A percentile compares a stretch with the other conserved stretches of the same genome.
These are phyloP conservation scores for Gloeopeniophorella convolvens DNA, from an alignment of 768 basidiomycete species.

Conservation along the genomic window DNA sequence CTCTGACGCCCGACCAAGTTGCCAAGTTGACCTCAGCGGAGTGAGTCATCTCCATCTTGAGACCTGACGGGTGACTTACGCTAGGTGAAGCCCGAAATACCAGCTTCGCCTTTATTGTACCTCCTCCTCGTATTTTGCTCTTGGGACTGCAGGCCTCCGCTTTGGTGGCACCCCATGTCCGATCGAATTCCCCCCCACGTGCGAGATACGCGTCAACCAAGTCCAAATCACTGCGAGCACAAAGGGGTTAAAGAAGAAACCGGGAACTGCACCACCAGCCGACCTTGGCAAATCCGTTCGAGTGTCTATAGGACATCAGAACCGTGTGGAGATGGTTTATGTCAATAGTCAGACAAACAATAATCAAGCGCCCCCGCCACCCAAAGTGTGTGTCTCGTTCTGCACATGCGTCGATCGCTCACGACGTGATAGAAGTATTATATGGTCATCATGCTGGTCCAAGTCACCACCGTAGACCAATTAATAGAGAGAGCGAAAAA, in stretches of 20 bases:
- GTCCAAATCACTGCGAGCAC: slow-evolving; percentile 63
- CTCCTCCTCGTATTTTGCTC: slow-evolving; percentile 65
- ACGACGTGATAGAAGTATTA: slow-evolving; percentile 67
- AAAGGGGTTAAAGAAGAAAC: slow-evolving; percentile 92
- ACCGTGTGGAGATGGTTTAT: slow-evolving; percentile 82
- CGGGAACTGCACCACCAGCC: slow-evolving; percentile 89
- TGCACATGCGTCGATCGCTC: background rate
- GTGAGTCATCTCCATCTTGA: slow-evolving; percentile 13
- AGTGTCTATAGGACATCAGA: slow-evolving; percentile 42
- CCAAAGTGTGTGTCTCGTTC: slow-evolving; percentile 47
- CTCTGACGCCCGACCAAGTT: slow-evolving; percentile 59
- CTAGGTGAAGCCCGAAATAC: slow-evolving; percentile 47
- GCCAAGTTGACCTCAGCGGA: slow-evolving; percentile 47
- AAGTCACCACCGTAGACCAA: slow-evolving; percentile 61
- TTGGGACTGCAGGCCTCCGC: slow-evolving; percentile 45
- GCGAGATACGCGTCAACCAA: slow-evolving; percentile 84
- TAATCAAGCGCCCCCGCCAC: slow-evolving; percentile 52
- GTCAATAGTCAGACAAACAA: slow-evolving; percentile 57
- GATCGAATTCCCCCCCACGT: slow-evolving; percentile 87
- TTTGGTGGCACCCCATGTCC: slow-evolving; percentile 51
- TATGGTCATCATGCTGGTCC: slow-evolving; percentile 78
- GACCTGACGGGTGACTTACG: background rate
- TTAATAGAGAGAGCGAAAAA: slow-evolving; percentile 65
- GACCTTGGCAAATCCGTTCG: slow-evolving; percentile 45
- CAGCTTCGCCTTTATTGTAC: slow-evolving; percentile 89